Evolutionary conservation across 2,329 filamentous ascomycete species (phyloP), one percentile per base, ranked within the genome.

Genomic region (Hirsutella thompsonii): DNA sequence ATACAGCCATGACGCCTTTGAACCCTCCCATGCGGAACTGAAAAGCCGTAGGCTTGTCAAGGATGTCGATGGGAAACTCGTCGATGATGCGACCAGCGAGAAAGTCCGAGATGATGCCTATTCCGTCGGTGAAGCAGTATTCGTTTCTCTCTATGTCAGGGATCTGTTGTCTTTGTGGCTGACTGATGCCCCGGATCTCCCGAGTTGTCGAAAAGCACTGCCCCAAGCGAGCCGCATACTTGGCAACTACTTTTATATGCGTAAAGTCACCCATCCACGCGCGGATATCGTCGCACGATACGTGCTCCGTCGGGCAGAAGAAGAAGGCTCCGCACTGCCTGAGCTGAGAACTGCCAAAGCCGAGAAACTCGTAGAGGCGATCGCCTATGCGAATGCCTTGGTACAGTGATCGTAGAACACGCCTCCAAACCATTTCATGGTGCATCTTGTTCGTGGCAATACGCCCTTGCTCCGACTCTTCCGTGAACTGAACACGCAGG

Each of bases 151-250:
- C 66, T 18, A 96, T 73, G 48, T 96, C 92, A 1, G 69, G 59
- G 26, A 90, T 84, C 4, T 66, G 75, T 5, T 67, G 66, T 11
- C 74, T 66, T 2, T 69, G 66, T 0, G 74, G 74, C 6, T 81
- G 74, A 0, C 69, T 71, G 19, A 79, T 75, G 14, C 77, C 72
- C 21, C 68, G 70, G 34, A 94, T 79, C 10, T 83, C 79, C 44
- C 84, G 69, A 1, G 92, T 98, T 0, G 90, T 95, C 0, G 92
- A 95, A 55, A 98, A 95, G 56, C 89, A 95, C 60, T 96, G 92
- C 0, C 92, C 92, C 16, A 96, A 67, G 21, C 92, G 76, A 21
- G 92, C 87, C 37, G 87, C 84, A 56, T 89, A 85, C 53, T 94
- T 95, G 23, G 90, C 89, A n/a, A 94, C 74, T 20, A 83, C 74